Evolutionary conservation across 768 basidiomycete genomes (phyloP).

Genomic region (Lactifluus volemus): DNA sequence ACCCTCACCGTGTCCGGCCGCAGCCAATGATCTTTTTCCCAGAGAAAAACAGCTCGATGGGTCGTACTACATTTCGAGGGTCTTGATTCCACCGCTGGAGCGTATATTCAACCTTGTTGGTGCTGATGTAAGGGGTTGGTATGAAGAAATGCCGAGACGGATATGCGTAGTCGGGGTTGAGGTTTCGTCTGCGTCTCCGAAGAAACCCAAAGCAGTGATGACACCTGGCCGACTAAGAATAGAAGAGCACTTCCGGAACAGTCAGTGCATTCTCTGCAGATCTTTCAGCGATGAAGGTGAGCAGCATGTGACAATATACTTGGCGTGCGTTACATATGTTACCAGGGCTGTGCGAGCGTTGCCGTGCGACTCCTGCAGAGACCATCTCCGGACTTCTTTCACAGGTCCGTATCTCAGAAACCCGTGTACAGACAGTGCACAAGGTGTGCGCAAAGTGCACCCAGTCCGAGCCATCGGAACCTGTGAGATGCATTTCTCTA

Average conservation of each 20-base stretch:
- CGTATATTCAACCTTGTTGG: slow-evolving; percentile 89
- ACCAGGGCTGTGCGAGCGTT: slow-evolving; percentile 30
- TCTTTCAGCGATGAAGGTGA: slow-evolving; percentile 45
- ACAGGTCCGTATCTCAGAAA: slow-evolving; percentile 27
- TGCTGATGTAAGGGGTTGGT: slow-evolving; percentile 83
- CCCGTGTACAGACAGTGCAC: slow-evolving; percentile 26
- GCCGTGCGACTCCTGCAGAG: slow-evolving; percentile 24
- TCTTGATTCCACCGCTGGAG: slow-evolving; percentile 84
- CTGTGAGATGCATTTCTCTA: slow-evolving; percentile 35
- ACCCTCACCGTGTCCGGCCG: not conserved
- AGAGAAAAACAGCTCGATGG: slow-evolving; percentile 77
- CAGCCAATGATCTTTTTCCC: not conserved
- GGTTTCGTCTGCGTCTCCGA: slow-evolving; percentile 29
- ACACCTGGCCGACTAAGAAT: slow-evolving; percentile 43
- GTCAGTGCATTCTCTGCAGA: slow-evolving; percentile 64
- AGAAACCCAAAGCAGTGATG: slow-evolving; percentile 25
- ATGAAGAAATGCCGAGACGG: slow-evolving; percentile 72
- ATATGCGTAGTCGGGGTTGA: slow-evolving; percentile 34
- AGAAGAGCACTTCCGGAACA: slow-evolving; percentile 65
- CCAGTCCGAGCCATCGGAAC: slow-evolving; percentile 26
- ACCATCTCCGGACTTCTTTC: slow-evolving; percentile 30
- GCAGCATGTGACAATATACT: not conserved
- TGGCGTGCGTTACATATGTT: not conserved
- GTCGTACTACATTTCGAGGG: slow-evolving; percentile 76
- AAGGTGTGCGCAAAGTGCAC: slow-evolving; percentile 36